phyloP scores from a whole-genome alignment of 2,329 filamentous ascomycete genomes.

The Phaeosphaeriaceae sp. region DNA sequence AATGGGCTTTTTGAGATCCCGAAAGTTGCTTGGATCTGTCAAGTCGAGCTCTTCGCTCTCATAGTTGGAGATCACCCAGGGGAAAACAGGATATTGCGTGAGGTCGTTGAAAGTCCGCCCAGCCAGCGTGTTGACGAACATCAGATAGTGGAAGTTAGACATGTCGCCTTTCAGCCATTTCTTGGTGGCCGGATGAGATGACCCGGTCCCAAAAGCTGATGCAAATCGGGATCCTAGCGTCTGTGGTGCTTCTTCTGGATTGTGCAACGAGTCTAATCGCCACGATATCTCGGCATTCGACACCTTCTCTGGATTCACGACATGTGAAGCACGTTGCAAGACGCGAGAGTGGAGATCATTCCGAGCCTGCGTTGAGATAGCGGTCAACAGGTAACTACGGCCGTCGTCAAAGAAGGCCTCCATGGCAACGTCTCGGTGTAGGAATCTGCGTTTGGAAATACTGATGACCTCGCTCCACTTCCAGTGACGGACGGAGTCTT shows the following conservation, averaged over 20 bases:
- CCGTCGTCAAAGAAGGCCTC: constrained; percentile 98
- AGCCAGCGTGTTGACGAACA: constrained; percentile 98
- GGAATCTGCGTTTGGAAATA: constrained; percentile 91
- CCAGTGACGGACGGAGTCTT: constrained; percentile 87
- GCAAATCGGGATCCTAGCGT: constrained; percentile 87
- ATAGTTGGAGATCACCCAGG: constrained; percentile 96
- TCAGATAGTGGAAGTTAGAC: constrained; percentile 98
- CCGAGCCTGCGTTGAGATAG: constrained; percentile 73
- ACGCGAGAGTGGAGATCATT: constrained; percentile 84
- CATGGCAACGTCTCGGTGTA: constrained; percentile 95
- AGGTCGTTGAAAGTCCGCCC: constrained; percentile 97
- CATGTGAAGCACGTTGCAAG: constrained; percentile 79
- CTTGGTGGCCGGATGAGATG: constrained; percentile 83
- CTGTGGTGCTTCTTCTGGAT: constrained; percentile 67
- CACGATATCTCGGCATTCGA: constrained; percentile 86
- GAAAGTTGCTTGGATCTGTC: constrained; percentile 81
- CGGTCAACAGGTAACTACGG: constrained; percentile 89
- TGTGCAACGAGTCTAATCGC: constrained; percentile 85
- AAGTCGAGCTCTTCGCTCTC: constrained; percentile 91
- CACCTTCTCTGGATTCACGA: constrained; percentile 71
- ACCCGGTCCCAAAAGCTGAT: constrained; percentile 84
- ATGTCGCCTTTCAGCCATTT: constrained; percentile 94
- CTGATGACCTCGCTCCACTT: constrained; percentile 94
- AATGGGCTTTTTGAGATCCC: constrained; percentile 95
- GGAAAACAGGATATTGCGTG: constrained; percentile 97